These are phyloP conservation scores for Cladosporium sp. DNA, from an alignment of 2,329 filamentous ascomycete species.

Conservation along the genomic window DNA sequence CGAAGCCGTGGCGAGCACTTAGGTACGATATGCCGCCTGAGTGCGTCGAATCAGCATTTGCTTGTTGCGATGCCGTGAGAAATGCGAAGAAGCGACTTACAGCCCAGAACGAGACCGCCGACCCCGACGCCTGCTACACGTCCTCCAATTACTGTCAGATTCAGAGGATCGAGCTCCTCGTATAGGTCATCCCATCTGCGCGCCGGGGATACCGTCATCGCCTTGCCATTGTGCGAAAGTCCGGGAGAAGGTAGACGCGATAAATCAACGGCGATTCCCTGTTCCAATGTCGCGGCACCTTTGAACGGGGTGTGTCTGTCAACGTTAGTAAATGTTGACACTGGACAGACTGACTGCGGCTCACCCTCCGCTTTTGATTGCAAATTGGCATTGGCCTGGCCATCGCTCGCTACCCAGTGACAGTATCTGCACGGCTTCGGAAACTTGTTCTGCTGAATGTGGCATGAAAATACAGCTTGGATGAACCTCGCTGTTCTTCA, in stretches of 20 bases:
- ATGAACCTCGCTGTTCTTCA: neutral
- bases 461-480: neutral
- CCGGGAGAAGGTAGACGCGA: constrained; percentile 26
- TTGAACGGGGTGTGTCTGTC: neutral
- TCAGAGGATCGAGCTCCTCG: constrained; percentile 42
- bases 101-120: constrained; percentile 32
- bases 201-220: constrained; percentile 49
- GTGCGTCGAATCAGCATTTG: neutral
- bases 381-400: neutral
- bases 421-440: neutral
- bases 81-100: neutral
- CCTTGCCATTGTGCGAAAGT: constrained; percentile 38
- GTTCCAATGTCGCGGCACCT: neutral
- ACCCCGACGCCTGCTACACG: constrained; percentile 41
- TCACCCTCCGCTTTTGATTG: neutral
- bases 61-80: neutral
- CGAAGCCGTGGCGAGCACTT: constrained; percentile 31
- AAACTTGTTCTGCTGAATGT: neutral
- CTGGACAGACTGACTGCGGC: neutral
- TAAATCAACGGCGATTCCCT: neutral
- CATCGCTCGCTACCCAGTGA: neutral
- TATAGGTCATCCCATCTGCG: constrained; percentile 51
- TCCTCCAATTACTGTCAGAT: constrained; percentile 48
- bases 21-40: constrained; percentile 37
- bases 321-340: neutral